Percentiles rank a stretch among this genome's conserved stretches.
phyloP scores from a whole-genome alignment of 495 filamentous ascomycete species.

The Staphylotrichum tortipilum region DNA sequence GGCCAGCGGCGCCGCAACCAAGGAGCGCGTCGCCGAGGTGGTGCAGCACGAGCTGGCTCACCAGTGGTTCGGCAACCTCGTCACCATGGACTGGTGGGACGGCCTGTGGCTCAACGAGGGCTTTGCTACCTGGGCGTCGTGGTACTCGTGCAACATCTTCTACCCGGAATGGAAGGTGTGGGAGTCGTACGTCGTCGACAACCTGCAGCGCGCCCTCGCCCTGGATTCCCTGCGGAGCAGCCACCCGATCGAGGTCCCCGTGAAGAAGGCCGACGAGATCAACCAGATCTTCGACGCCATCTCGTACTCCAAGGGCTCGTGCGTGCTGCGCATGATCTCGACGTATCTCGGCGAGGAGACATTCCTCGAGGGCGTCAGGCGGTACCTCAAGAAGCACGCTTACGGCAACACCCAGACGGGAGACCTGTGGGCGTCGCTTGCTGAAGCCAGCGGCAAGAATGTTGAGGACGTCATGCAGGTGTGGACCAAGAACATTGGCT shows the following conservation, averaged over 20 bases:
- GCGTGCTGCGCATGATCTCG: constrained; percentile 94
- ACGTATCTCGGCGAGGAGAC: constrained; percentile 87
- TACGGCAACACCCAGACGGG: constrained; percentile 78
- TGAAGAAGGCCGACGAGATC: constrained; percentile 90
- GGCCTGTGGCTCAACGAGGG: constrained; percentile 97
- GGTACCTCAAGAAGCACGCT: constrained; percentile 90
- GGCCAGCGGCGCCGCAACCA: constrained; percentile 80
- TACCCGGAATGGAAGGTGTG: constrained; percentile 99
- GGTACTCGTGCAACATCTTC: constrained; percentile 74
- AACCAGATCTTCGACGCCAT: constrained; percentile 99
- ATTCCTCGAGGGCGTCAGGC: constrained; percentile 87
- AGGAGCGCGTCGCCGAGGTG: constrained; percentile 86
- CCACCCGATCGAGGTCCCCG: constrained; percentile 94
- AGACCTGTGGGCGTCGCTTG: constrained; percentile 85
- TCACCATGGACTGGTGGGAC: constrained; percentile 99
- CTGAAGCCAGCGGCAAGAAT: constrained; percentile 83
- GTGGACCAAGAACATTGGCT: constrained; percentile 73
- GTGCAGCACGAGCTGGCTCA: constrained; percentile 97
- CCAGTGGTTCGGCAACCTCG: constrained; percentile 98
- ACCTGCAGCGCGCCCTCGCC: constrained; percentile 74
- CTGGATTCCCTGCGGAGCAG: constrained; percentile 89
- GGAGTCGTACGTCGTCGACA: constrained; percentile 88
- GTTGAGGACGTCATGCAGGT: constrained; percentile 70
- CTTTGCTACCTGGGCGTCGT: constrained; percentile 81
- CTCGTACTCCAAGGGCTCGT: constrained; percentile 94